Conservation (phyloP, 176 grass and related monocot species). For the Oryza meyeriana region DNA sequence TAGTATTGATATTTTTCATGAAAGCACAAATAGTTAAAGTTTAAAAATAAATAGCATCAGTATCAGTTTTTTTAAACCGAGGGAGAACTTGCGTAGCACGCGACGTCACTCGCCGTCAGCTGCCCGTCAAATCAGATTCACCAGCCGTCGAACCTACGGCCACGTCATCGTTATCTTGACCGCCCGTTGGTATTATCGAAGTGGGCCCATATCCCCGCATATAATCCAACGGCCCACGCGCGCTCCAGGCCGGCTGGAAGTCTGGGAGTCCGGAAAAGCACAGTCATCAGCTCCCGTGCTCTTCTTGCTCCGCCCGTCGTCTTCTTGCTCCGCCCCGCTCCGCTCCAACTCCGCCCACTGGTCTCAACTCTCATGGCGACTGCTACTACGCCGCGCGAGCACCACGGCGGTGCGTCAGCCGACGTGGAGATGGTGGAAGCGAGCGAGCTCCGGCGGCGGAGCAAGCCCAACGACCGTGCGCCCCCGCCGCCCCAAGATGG, state of each 20-base stretch:
- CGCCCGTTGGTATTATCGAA: neutral
- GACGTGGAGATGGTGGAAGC: conserved; percentile 38
- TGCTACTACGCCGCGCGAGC: neutral
- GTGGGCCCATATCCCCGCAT: neutral
- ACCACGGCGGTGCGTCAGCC: neutral
- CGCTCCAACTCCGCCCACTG: neutral
- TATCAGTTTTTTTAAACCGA: too few relatives aligned
- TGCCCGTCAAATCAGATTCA: too few relatives aligned
- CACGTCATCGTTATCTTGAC: neutral
- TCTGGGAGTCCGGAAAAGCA: too few relatives aligned
- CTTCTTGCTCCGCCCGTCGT: too few relatives aligned
- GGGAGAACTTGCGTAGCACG: too few relatives aligned
- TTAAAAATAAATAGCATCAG: too few relatives aligned
- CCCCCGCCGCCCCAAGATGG: neutral
- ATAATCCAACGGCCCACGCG: neutral
- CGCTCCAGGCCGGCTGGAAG: neutral
- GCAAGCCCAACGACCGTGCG: neutral
- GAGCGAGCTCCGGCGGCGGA: conserved; percentile 37
- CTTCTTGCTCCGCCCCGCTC: neutral
- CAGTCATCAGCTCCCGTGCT: neutral
- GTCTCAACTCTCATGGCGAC: conserved; percentile 7
- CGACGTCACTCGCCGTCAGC: too few relatives aligned
- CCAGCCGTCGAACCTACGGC: neutral
- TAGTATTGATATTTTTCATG: too few relatives aligned
- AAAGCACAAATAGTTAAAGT: too few relatives aligned